Evolutionary conservation across 2,329 filamentous ascomycete species (phyloP).

Genomic region (Colletotrichum sp.): DNA sequence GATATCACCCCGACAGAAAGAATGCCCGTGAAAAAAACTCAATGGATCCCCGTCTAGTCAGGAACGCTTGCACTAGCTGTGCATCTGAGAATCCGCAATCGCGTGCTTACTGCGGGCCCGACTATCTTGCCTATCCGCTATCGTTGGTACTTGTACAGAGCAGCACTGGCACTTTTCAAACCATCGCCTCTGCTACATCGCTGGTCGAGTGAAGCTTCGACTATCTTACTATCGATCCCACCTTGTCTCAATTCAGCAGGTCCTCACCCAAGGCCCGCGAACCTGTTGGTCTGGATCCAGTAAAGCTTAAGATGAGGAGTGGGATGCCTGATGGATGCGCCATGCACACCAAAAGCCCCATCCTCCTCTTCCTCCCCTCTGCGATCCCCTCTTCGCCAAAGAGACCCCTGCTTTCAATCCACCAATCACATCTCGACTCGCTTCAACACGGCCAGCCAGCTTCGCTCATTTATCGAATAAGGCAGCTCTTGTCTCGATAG

Average conservation of each 20-base stretch:
- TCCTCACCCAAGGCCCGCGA: not conserved
- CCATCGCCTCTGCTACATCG: not conserved
- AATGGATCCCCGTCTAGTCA: slow-evolving; percentile 7
- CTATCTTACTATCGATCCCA: not conserved
- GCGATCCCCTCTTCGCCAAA: not conserved
- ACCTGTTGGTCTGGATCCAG: not conserved
- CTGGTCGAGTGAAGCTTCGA: not conserved
- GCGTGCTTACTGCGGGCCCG: slow-evolving; percentile 14
- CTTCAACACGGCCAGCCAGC: not conserved
- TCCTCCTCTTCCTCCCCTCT: not conserved
- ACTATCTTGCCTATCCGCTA: not conserved
- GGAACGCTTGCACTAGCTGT: not conserved
- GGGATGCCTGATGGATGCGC: not conserved
- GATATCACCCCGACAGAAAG: slow-evolving; percentile 7
- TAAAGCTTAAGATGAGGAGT: slow-evolving; percentile 8
- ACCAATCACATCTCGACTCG: not conserved
- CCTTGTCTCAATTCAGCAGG: slow-evolving; percentile 10
- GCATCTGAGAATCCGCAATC: slow-evolving; percentile 3
- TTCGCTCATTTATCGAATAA: not conserved
- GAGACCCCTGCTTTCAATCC: not conserved
- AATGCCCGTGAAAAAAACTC: not conserved
- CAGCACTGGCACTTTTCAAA: not conserved
- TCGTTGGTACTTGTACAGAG: not conserved
- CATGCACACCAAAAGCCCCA: not conserved
- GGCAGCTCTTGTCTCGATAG: not conserved